Base-by-base conservation (phyloP, 2,329 filamentous ascomycete genomes). In the Anthostomella pinea region DNA sequence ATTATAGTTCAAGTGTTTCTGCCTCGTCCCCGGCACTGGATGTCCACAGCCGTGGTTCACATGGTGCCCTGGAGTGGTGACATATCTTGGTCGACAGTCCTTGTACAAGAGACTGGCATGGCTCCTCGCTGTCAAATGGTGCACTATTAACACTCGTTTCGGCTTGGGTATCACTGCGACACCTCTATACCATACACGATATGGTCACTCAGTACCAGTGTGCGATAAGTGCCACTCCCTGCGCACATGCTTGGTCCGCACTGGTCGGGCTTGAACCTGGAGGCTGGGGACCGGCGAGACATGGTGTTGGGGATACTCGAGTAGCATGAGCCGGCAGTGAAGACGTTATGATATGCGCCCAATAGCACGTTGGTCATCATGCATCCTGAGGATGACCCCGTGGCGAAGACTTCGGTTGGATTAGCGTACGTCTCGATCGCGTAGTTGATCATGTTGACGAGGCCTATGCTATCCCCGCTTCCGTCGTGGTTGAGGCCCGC, bases 291-390 rank as follows among this genome's bases (percentile, higher is more conserved):
- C 45, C 47, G 4, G 38, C 40, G 2, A 49, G 36, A 16, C 48
- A 72, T 11, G 67, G 66, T 14, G 66, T 67, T 1, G n/a, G 70
- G 64, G 1, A 71, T 66, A 29, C 69, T 69, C 6, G 66, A 50
- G 30, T 68, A 72, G 22, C 63, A 59, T 8, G 66, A 64, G 1
- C 64, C 67, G 8, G 67, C 69, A 4, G 57, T 59, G 53, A 71
- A 70, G 15, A 73, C 48, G 14, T 70, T 67, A 1, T 69, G 70
- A 45, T 73, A 72, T 9, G 63, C 65, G 5, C 64, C 68, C 8
- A 66, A 56, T 33, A 72, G 57, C 30, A 72, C 52, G 30, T 55
- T 38, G 10, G 52, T 54, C 52, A 52, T 52, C 49, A 52, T 52
- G 33, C 47, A 51, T 3, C 49, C 49, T 6, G 48, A 51, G 4